Conservation (phyloP, 1,139 yeast genomes). For the Lodderomyces margitis region DNA sequence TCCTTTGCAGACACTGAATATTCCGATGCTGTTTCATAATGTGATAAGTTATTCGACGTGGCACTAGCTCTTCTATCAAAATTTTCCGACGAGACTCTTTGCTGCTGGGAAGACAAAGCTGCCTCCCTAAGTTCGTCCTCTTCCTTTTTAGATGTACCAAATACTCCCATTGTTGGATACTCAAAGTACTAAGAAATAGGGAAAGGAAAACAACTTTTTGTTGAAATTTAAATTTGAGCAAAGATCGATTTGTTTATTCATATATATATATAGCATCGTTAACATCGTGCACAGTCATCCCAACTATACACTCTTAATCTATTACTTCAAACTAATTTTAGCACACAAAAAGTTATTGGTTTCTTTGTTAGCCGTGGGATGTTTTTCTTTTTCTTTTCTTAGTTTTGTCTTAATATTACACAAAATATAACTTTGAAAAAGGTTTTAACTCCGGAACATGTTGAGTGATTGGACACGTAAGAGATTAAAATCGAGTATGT, state of each 20-base stretch:
- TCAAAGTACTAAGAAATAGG: background rate
- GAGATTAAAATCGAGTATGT: too few relatives aligned
- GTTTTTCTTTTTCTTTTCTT: background rate
- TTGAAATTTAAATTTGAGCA: too few relatives aligned
- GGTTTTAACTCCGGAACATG: background rate
- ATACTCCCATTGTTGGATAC: conserved; percentile 21
- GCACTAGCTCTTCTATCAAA: conserved; percentile 13
- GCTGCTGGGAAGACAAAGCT: conserved; percentile 6
- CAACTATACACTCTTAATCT: too few relatives aligned
- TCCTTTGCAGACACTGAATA: background rate
- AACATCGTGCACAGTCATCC: too few relatives aligned
- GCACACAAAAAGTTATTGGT: too few relatives aligned
- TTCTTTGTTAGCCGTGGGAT: too few relatives aligned
- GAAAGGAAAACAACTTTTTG: too few relatives aligned
- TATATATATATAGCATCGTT: too few relatives aligned
- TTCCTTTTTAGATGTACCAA: conserved; percentile 38
- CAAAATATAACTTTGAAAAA: background rate
- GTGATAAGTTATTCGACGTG: conserved; percentile 22
- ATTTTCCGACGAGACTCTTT: background rate
- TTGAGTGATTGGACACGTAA: background rate
- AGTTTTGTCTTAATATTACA: background rate
- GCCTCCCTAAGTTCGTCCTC: conserved; percentile 40
- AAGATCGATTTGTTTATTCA: too few relatives aligned
- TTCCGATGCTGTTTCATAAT: conserved; percentile 41
- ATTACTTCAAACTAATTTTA: too few relatives aligned